Base-by-base conservation (phyloP, 2,329 filamentous ascomycete species). In the Ophiostoma sp. region DNA sequence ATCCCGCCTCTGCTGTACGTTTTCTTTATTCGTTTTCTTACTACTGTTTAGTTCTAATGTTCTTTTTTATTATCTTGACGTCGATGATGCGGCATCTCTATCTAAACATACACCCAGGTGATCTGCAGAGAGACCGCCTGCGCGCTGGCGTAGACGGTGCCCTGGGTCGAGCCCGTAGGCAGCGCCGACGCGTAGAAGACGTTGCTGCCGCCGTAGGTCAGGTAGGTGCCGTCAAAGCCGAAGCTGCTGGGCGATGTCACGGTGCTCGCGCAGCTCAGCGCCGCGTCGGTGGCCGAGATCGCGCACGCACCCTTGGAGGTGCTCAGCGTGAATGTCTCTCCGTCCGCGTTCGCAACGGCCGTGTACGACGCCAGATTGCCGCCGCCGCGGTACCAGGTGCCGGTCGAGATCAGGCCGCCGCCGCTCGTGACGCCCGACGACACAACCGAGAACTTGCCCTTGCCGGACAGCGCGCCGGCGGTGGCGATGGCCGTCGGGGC, bases 321-420 rank as follows among this genome's bases (percentile, higher is more conserved):
- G 49, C 49, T 72, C 27, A 75, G 70, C 9, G 72, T 72, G 49
- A 74, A 75, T 3, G 70, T 68, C 18, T 58, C 40, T 8, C 72
- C 72, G 68, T 72, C 72, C 11, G 68, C 58, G 52, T 65, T 69
- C 27, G 74, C 69, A 9, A 71, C 73, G 5, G 74, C 74, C 40
- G 74, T 75, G 71, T 72, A 75, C 11, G 72, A 72, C 27, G 74
- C 74, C 11, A 73, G 73, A 11, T 73, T 74, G 69, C 74, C 74
- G 67, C 74, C 71, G 52, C 55, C 69, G 62, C 74, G 67, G 72
- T 74, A 74, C 74, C 74, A 75, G 4, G 71, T 72, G 63, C 74
- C 74, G 42, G 65, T 69, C 27, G 71, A 71, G 70, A 75, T 73
- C 38, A 75, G 69, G 69, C 70, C 72, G 63, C 74, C 73, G 49